Conservation (phyloP, 225 moss, liverwort and hornwort species). For the Asterella californica region DNA sequence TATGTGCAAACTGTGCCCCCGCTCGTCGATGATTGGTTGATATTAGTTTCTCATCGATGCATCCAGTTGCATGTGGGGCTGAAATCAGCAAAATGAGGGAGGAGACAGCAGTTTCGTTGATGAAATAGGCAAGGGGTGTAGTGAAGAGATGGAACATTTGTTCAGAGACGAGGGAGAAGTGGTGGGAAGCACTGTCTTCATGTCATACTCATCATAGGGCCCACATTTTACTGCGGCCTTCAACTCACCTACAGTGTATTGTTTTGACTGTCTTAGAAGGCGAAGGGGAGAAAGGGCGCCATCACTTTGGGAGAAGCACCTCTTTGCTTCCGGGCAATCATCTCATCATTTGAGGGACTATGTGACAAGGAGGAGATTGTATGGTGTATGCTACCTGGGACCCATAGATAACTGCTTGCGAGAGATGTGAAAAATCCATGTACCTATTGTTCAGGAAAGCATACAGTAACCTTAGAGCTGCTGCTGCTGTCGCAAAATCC, state of each 20-base stretch:
- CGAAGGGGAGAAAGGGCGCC: background rate
- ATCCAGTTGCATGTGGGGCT: too few species aligned
- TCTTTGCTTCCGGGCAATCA: background rate
- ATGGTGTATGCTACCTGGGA: background rate
- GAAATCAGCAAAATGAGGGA: too few species aligned
- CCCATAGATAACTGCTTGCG: background rate
- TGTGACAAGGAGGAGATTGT: background rate
- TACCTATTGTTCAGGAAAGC: background rate
- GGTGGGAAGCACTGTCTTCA: background rate
- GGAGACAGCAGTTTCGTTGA: background rate
- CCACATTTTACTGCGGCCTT: background rate
- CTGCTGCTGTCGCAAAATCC: background rate
- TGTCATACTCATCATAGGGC: background rate
- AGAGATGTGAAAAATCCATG: background rate
- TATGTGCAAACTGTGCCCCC: too few species aligned
- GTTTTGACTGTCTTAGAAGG: background rate
- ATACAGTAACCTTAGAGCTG: background rate
- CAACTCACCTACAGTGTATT: background rate
- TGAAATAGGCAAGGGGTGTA: background rate
- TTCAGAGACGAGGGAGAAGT: background rate
- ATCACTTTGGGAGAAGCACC: background rate
- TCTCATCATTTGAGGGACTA: background rate
- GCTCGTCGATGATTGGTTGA: too few species aligned
- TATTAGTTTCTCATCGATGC: too few species aligned
- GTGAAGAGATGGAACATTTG: background rate